Conservation (phyloP, 2,329 filamentous ascomycete genomes). For the Coniochaeta pulveracea region DNA sequence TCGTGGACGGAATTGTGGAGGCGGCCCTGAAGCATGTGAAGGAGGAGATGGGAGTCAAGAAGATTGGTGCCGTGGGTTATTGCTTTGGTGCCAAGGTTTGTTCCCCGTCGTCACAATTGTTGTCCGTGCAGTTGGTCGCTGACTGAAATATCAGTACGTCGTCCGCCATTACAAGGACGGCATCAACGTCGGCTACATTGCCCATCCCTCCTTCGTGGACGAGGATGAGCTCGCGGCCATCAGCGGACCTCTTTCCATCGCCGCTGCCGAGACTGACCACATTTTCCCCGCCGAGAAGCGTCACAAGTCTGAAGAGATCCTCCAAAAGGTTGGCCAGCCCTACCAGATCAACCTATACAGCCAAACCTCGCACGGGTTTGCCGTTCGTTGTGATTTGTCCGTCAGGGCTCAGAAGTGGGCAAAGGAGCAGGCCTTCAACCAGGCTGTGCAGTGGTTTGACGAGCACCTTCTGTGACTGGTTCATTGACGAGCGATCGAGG, state of each 20-base stretch:
- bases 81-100: slow-evolving; percentile 63
- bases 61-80: slow-evolving; percentile 57
- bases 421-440: slow-evolving; percentile 71
- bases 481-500: neutral
- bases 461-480: slow-evolving; percentile 33
- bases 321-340: slow-evolving; percentile 41
- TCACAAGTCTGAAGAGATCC: slow-evolving; percentile 52
- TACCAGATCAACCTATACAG: slow-evolving; percentile 74
- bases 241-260: slow-evolving; percentile 56
- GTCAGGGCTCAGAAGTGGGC: slow-evolving; percentile 51
- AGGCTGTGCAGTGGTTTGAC: slow-evolving; percentile 70
- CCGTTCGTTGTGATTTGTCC: slow-evolving; percentile 52
- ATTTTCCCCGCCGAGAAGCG: slow-evolving; percentile 56
- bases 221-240: slow-evolving; percentile 55
- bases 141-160: slow-evolving; percentile 41
- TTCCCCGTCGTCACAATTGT: neutral
- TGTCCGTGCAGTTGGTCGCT: neutral
- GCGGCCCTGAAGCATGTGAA: slow-evolving; percentile 46
- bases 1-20: slow-evolving; percentile 35
- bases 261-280: slow-evolving; percentile 50
- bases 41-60: slow-evolving; percentile 41
- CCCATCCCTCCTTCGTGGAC: slow-evolving; percentile 67
- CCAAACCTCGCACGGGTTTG: slow-evolving; percentile 63
- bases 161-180: slow-evolving; percentile 52
- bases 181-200: slow-evolving; percentile 60